Evolutionary conservation across 1,139 yeast genomes (phyloP).

Genomic region (Diutina catenulata): DNA sequence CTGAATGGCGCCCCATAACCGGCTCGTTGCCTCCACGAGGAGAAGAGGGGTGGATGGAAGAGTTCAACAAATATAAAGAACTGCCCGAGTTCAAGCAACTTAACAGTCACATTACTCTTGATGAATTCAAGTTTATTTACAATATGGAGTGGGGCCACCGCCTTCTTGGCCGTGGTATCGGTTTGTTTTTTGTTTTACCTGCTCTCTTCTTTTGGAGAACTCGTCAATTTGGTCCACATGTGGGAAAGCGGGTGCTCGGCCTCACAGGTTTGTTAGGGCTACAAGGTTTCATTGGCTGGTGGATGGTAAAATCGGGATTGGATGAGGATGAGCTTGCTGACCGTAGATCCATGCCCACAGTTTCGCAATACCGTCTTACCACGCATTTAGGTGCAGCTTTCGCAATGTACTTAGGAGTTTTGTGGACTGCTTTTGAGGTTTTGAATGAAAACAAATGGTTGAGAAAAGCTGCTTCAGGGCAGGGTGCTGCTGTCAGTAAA

Average conservation of each 20-base stretch:
- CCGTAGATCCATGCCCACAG: constrained; percentile 85
- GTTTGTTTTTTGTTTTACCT: constrained; percentile 71
- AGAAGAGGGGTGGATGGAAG: constrained; percentile 73
- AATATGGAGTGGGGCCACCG: constrained; percentile 98
- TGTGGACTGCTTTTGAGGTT: constrained; percentile 81
- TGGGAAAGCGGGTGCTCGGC: constrained; percentile 57
- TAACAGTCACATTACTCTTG: constrained; percentile 82
- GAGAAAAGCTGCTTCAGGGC: constrained; percentile 20
- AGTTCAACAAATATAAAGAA: constrained; percentile 66
- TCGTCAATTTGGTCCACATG: constrained; percentile 55
- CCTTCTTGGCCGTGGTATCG: constrained; percentile 83
- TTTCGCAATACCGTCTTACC: constrained; percentile 88
- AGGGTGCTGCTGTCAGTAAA: constrained; percentile 43
- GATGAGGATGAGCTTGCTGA: constrained; percentile 72
- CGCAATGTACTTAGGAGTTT: constrained; percentile 73
- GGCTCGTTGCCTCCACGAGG: constrained; percentile 84
- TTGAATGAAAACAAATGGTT: constrained; percentile 62
- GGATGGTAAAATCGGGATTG: constrained; percentile 98
- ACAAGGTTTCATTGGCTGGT: constrained; percentile 97
- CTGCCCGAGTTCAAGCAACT: constrained; percentile 89
- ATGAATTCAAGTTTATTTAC: constrained; percentile 90
- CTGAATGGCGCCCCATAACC: constrained; percentile 98
- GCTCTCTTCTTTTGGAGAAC: constrained; percentile 69
- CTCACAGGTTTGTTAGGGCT: constrained; percentile 72
- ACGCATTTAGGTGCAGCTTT: constrained; percentile 95